Base-by-base conservation (phyloP, 2,329 filamentous ascomycete species). In the Colletotrichum sublineola region DNA sequence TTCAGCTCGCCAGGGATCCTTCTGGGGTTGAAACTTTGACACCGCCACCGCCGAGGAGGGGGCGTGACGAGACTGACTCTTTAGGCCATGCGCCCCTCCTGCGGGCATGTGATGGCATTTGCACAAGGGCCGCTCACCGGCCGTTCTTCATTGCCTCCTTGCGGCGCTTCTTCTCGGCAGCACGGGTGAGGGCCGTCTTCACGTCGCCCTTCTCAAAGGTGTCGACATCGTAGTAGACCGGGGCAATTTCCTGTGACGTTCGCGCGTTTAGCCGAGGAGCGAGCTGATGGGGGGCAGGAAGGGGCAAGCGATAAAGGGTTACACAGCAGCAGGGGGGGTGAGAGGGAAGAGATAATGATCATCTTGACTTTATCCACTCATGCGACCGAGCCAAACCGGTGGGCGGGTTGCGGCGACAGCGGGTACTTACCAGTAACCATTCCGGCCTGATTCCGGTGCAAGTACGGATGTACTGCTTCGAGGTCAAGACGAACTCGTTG, bases 401-500 rank as follows among this genome's bases (percentile, higher is more conserved):
- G 46, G 3, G 5, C 36, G 24, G 38, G 20, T 20, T 38, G 24
- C n/a, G 68, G 38, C 18, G 18, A 33, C 31, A 18, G 42, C n/a
- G 24, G 57, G 48, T 50, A 44, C 92, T 84, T 87, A 95, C 94
- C 82, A 98, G 81, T 74, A 99, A 85, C 96, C 96, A 99, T 82
- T 99, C 96, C 0, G 96, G 94, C 80, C 94, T 93, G 67, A 99
- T 92, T 40, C 93, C 91, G 15, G 95, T 98, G 60, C 98, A 94
- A 0, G 94, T 98, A 69, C 97, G 90, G 77, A 99, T 96, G 82
- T 98, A 99, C 84, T 98, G 97, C 89, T 99, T 98, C 65, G 93
- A 96, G 0, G 96, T 99, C 68, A 99, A 89, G 15, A 99, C 96
- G 79, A 98, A 99, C 80, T 99, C 97, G 78, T 98, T 97, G 84